A percentile compares a stretch with the other conserved stretches of the same genome.
Conservation (phyloP, 176 grass and related monocot genomes). For the Cocos nucifera region DNA sequence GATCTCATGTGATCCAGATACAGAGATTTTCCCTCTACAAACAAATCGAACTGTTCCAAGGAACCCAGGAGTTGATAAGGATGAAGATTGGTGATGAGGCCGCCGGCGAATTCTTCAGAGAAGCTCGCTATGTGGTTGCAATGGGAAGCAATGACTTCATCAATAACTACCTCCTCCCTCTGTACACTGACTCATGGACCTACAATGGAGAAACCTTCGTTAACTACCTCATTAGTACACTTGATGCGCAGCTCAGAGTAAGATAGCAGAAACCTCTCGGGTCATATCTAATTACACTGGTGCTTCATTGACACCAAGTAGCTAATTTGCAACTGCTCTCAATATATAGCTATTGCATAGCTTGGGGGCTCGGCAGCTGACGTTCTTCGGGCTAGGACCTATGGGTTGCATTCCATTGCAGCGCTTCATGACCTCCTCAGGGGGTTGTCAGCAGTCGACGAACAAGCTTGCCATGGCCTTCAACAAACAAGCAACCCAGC, state of each 20-base stretch:
- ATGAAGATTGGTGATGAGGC: conserved; percentile 44
- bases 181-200: conserved; percentile 85
- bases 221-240: conserved; percentile 46
- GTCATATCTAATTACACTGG: no score
- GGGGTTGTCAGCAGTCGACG: conserved; percentile 59
- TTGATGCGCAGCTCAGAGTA: conserved; percentile 51
- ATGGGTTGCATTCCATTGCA: conserved; percentile 98
- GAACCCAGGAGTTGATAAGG: conserved; percentile 74
- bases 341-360: conserved; percentile 27
- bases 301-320: no score
- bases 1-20: conserved; percentile 32
- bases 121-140: conserved; percentile 63
- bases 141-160: conserved; percentile 99
- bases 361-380: conserved; percentile 51
- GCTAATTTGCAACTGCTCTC: neutral
- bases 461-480: conserved; percentile 67
- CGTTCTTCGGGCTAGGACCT: conserved; percentile 82
- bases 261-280: no score
- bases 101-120: conserved; percentile 51
- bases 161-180: conserved; percentile 90
- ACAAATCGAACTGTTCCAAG: conserved; percentile 91
- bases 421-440: conserved; percentile 44
- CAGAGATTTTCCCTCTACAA: conserved; percentile 93
- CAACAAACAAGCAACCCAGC: conserved; percentile 42
- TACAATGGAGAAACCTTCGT: conserved; percentile 68